phyloP scores from a whole-genome alignment of 73 alveolate species.

The Urostyla sp. region DNA sequence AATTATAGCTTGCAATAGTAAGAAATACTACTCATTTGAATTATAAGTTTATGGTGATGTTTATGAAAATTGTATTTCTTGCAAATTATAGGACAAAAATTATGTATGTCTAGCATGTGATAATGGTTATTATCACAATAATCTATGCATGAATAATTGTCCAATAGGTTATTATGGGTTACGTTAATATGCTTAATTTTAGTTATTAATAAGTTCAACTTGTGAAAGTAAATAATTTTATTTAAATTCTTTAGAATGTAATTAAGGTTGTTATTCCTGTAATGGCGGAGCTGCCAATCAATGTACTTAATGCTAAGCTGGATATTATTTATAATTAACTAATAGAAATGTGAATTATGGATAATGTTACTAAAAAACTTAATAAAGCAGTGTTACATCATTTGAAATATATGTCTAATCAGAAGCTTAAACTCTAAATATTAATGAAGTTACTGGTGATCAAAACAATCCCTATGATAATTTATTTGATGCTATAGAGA shows the following conservation, averaged over 20 bases:
- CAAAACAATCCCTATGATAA: neutral
- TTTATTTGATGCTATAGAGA: neutral
- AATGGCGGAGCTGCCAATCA: neutral
- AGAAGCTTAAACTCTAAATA: neutral
- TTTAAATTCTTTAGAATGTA: too few species aligned
- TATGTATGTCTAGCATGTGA: neutral
- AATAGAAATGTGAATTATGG: neutral
- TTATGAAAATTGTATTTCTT: too few species aligned
- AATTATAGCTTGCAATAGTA: too few species aligned
- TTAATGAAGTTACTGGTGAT: neutral
- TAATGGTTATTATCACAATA: neutral
- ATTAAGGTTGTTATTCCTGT: neutral
- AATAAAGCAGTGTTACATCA: too few species aligned
- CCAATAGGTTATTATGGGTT: conserved; percentile 29
- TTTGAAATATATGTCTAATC: too few species aligned
- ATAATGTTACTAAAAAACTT: neutral
- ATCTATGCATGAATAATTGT: neutral
- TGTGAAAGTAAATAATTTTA: too few species aligned
- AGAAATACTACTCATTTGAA: too few species aligned
- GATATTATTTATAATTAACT: neutral
- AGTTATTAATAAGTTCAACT: too few species aligned
- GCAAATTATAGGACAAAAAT: too few species aligned
- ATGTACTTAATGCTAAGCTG: neutral
- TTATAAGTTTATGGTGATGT: too few species aligned
- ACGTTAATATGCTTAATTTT: too few species aligned